These are phyloP conservation scores for Tylopilus sp. DNA, from an alignment of 768 basidiomycete species.

Conservation along the genomic window DNA sequence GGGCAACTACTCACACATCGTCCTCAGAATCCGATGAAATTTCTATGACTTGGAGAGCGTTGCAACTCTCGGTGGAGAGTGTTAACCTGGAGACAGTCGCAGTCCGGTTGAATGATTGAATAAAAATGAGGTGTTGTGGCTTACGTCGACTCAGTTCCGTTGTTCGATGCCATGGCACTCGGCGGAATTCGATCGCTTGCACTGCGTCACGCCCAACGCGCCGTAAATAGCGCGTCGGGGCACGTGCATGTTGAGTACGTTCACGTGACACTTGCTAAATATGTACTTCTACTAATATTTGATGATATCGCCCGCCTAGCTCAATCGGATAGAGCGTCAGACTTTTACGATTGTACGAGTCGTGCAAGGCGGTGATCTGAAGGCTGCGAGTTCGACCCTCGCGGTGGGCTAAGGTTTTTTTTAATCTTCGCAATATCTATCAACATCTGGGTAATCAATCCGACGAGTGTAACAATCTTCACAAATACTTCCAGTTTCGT, in stretches of 20 bases:
- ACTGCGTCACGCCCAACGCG: constrained; percentile 1
- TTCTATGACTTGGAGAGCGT: constrained; percentile 43
- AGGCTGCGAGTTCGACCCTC: constrained; percentile 86
- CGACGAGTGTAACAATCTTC: too few species aligned
- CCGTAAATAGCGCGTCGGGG: too few species aligned
- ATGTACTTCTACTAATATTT: not conserved
- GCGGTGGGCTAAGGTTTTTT: constrained; percentile 61
- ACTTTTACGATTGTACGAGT: constrained; percentile 44
- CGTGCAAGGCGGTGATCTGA: constrained; percentile 54
- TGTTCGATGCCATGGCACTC: constrained; percentile 39
- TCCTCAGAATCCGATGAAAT: constrained; percentile 50
- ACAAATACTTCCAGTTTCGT: too few species aligned
- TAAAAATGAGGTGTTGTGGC: constrained; percentile 2
- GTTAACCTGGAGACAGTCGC: not conserved
- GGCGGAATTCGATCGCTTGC: not conserved
- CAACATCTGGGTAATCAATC: too few species aligned
- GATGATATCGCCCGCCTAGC: constrained; percentile 50
- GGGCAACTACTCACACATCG: constrained; percentile 29
- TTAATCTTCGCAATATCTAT: too few species aligned
- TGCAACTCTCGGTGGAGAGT: not conserved
- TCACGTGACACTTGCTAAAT: constrained; percentile 24
- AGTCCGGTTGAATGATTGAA: not conserved
- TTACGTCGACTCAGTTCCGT: constrained; percentile 42
- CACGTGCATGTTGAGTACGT: constrained; percentile 17
- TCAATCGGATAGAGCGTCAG: constrained; percentile 70